Evolutionary conservation across 129 eudicot genomes (phyloP).

Genomic region (Centella asiatica): DNA sequence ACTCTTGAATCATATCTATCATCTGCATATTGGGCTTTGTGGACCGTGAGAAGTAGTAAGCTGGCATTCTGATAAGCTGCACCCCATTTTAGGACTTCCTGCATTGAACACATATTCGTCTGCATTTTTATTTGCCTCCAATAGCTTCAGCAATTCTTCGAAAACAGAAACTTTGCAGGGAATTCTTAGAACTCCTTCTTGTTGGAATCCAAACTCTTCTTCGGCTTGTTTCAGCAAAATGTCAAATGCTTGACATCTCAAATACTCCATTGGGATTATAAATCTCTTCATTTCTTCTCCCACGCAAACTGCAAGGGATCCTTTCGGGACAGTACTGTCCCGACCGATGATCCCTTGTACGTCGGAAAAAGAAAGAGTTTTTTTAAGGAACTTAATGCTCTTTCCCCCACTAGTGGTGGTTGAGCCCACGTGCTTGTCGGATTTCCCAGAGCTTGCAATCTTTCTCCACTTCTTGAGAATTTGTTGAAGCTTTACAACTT

Average conservation of each 20-base stretch:
- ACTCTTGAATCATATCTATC: background rate
- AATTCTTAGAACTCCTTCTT: conserved; percentile 75
- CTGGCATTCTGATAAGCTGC: conserved; percentile 12
- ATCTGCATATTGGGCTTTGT: conserved; percentile 12
- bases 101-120: conserved; percentile 9
- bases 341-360: conserved; percentile 5
- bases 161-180: conserved; percentile 73
- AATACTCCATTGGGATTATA: conserved; percentile 75
- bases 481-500: conserved; percentile 90
- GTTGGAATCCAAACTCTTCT: conserved; percentile 95
- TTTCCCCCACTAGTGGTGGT: conserved; percentile 13
- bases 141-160: conserved; percentile 46
- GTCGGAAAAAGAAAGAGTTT: conserved; percentile 77
- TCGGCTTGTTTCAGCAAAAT: conserved; percentile 69
- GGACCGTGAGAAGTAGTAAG: conserved; percentile 1
- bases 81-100: background rate
- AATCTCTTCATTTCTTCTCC: conserved; percentile 60
- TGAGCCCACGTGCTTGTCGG: conserved; percentile 1
- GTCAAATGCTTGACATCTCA: conserved; percentile 69
- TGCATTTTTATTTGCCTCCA: conserved; percentile 17
- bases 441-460: conserved; percentile 30
- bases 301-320: conserved; percentile 72
- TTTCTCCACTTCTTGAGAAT: conserved; percentile 93
- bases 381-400: conserved; percentile 75
- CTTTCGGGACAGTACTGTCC: conserved; percentile 47